Percentiles rank a stretch among this genome's conserved stretches.
phyloP scores from a whole-genome alignment of 345 rosid species.

The Gossypium stocksii region DNA sequence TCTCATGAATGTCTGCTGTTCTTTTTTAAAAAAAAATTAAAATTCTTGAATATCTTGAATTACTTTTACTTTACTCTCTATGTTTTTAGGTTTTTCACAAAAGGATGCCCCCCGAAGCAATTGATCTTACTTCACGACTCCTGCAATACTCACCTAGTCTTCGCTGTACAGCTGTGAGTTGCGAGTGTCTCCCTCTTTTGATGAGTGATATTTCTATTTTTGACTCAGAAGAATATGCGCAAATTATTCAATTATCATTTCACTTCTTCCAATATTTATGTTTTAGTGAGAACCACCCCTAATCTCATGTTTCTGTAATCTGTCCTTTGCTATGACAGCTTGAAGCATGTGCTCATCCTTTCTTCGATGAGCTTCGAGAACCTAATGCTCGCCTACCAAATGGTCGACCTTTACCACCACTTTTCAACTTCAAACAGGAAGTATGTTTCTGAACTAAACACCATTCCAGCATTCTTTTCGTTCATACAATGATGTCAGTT shows the following conservation, averaged over 20 bases:
- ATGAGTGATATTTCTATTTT: background rate
- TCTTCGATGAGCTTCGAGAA: constrained; percentile 63
- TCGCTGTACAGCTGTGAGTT: constrained; percentile 78
- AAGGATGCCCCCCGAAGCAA: constrained; percentile 86
- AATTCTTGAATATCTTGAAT: background rate
- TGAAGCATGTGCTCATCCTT: constrained; percentile 68
- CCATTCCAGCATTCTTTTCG: background rate
- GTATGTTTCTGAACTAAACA: constrained; percentile 29
- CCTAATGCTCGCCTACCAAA: constrained; percentile 56
- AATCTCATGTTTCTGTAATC: background rate
- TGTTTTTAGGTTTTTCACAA: constrained; percentile 62
- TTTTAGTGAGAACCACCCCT: background rate
- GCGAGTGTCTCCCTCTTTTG: background rate
- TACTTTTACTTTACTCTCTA: background rate
- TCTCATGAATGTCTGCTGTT: background rate
- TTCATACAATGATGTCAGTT: background rate
- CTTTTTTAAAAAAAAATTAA: background rate
- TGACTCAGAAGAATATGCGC: background rate
- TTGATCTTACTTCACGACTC: constrained; percentile 76
- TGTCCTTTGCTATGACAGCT: constrained; percentile 29
- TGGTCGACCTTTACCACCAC: constrained; percentile 54
- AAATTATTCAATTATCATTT: background rate
- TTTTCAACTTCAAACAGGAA: constrained; percentile 69
- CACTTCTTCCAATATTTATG: background rate
- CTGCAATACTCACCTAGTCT: constrained; percentile 89